phyloP scores from a whole-genome alignment of 2,329 filamentous ascomycete species.

The Alternaria sp. region DNA sequence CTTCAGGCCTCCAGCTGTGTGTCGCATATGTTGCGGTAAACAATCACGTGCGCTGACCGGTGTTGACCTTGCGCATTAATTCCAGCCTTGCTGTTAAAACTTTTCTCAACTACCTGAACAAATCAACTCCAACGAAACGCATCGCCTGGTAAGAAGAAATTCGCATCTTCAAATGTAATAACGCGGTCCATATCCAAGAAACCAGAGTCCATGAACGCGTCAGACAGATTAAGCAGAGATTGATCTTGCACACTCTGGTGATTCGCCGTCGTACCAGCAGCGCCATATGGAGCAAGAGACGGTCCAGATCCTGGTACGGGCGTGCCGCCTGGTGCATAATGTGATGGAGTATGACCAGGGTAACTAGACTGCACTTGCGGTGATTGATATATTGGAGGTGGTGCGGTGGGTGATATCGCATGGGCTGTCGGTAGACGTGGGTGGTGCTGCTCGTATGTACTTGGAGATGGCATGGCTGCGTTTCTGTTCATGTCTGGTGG shows the following conservation, averaged over 20 bases:
- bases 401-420: conserved; percentile 1
- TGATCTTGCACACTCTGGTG: conserved; percentile 39
- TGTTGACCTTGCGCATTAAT: too few species aligned
- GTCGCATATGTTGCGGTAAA: too few species aligned
- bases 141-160: conserved; percentile 44
- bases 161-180: conserved; percentile 48
- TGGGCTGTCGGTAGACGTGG: not conserved
- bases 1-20: too few species aligned
- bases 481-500: conserved; percentile 12
- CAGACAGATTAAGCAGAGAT: conserved; percentile 39
- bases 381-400: conserved; percentile 4
- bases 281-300: conserved; percentile 5
- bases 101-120: too few species aligned
- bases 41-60: too few species aligned
- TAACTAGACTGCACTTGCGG: conserved; percentile 4
- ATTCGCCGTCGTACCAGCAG: conserved; percentile 2
- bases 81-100: fast-evolving
- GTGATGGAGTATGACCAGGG: conserved; percentile 1
- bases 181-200: conserved; percentile 47
- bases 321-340: conserved; percentile 12
- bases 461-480: conserved; percentile 8
- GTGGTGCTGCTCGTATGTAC: conserved; percentile 12
- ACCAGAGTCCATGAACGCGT: conserved; percentile 45
- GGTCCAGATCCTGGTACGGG: not conserved
- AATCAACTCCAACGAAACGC: conserved; percentile 30